Base-by-base conservation (phyloP, 2,329 filamentous ascomycete species). In the Hymenoscyphus occultus region DNA sequence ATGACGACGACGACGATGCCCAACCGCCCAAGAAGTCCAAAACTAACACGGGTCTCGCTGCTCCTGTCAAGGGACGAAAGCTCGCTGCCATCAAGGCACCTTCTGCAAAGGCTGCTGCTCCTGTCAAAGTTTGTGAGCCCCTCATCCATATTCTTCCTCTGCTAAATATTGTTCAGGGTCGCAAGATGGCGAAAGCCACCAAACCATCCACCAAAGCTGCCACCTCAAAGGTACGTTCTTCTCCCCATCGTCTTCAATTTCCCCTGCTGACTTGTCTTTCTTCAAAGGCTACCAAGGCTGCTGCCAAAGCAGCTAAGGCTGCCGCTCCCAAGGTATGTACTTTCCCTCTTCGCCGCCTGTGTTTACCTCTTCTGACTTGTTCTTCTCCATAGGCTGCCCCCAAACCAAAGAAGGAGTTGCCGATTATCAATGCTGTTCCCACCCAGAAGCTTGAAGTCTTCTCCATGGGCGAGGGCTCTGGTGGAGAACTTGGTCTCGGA, bases 401-500 rank as follows among this genome's bases (percentile, higher is more conserved):
- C 77, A 65, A 60, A 28, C 71, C 70, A 39, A 78, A 76, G 68
- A 73, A 74, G 51, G 70, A 70, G 48, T 71, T 72, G n/a, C 72
- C 74, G 42, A 67, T 83, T 66, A 86, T 91, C 78, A 93, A 92
- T 76, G 75, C 84, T 31, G 80, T 84, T 16, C 90, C 90, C 4
- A 85, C 82, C 0, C 77, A 86, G 69, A 80, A 81, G 32, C 82
- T 95, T 65, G 87, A 93, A 73, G 81, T 95, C 65, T 94, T 88
- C 73, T 90, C 93, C 61, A 94, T 92, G 72, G 92, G 92, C 61
- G 90, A 92, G 76, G 91, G 91, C 45, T 85, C 85, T 67, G 88
- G 87, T n/a, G 91, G 91, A 70, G 92, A 96, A 79, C 88, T 96
- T 56, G 92, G 91, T 45, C 84, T 96, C 19, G 92, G 92, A 58